Conservation (phyloP, 805 yeast species). For the Alloascoidea hylecoeti region DNA sequence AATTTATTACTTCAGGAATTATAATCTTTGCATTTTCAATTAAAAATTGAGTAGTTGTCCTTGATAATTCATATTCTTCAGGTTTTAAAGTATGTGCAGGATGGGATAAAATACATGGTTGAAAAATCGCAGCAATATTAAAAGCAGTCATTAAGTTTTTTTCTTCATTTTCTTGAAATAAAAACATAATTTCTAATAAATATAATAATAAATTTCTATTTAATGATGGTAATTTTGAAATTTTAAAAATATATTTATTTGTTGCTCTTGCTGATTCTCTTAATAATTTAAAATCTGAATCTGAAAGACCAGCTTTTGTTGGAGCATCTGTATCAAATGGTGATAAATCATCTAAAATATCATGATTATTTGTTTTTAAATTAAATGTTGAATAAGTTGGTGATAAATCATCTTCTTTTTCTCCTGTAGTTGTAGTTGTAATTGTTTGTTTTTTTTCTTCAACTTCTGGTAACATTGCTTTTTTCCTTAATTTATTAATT, state of each 20-base stretch:
- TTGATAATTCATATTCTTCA: constrained; percentile 64
- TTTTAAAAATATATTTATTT: constrained; percentile 47
- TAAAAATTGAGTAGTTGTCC: constrained; percentile 63
- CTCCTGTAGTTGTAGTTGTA: no score
- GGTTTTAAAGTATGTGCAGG: constrained; percentile 76
- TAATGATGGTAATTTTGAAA: constrained; percentile 44
- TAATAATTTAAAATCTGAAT: background rate
- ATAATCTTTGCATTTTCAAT: constrained; percentile 39
- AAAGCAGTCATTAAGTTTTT: constrained; percentile 68
- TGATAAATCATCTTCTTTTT: background rate
- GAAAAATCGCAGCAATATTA: constrained; percentile 73
- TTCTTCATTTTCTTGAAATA: constrained; percentile 54
- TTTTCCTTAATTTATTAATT: constrained; percentile 5
- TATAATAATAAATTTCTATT: constrained; percentile 60
- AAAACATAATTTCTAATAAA: constrained; percentile 55
- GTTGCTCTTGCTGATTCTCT: constrained; percentile 27
- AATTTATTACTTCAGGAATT: background rate
- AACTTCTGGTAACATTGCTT: background rate
- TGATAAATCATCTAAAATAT: background rate
- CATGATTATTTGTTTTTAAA: background rate
- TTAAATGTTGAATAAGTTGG: background rate
- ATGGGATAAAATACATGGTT: constrained; percentile 75
- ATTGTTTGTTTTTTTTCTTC: background rate
- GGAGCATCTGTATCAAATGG: background rate
- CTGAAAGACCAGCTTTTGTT: background rate